Evolutionary conservation across 2,329 filamentous ascomycete species (phyloP).

Genomic region (Orbilia quercus): DNA sequence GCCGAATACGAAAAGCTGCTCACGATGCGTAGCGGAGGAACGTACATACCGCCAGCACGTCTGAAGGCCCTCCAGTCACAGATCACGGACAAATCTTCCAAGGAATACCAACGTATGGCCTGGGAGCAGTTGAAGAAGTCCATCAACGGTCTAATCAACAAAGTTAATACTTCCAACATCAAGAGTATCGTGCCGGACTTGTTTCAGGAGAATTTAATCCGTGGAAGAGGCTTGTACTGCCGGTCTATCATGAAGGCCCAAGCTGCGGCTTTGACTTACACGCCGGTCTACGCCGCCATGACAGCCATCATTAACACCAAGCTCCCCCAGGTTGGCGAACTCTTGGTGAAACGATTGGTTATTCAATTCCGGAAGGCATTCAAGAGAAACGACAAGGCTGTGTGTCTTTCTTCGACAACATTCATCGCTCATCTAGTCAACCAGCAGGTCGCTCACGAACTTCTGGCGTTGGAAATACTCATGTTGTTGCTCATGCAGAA

Average conservation of each 20-base stretch:
- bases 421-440: conserved; percentile 97
- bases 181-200: conserved; percentile 96
- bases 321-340: conserved; percentile 90
- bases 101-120: conserved; percentile 98
- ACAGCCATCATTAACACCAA: conserved; percentile 98
- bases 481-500: conserved; percentile 86
- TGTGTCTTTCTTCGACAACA: conserved; percentile 90
- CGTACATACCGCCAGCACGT: conserved; percentile 92
- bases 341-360: conserved; percentile 85
- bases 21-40: conserved; percentile 92
- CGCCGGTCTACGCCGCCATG: conserved; percentile 95
- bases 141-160: conserved; percentile 98
- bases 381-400: conserved; percentile 94
- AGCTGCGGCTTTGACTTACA: conserved; percentile 93
- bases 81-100: conserved; percentile 94
- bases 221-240: conserved; percentile 91
- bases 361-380: conserved; percentile 95
- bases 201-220: conserved; percentile 91
- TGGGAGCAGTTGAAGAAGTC: conserved; percentile 99
- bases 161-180: conserved; percentile 98
- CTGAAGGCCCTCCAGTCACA: conserved; percentile 92
- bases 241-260: conserved; percentile 98
- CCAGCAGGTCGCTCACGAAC: conserved; percentile 93
- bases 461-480: conserved; percentile 90
- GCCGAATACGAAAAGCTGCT: conserved; percentile 93